Evolutionary conservation across 2,329 filamentous ascomycete genomes (phyloP).

Genomic region (Hypoxylon rubiginosum): DNA sequence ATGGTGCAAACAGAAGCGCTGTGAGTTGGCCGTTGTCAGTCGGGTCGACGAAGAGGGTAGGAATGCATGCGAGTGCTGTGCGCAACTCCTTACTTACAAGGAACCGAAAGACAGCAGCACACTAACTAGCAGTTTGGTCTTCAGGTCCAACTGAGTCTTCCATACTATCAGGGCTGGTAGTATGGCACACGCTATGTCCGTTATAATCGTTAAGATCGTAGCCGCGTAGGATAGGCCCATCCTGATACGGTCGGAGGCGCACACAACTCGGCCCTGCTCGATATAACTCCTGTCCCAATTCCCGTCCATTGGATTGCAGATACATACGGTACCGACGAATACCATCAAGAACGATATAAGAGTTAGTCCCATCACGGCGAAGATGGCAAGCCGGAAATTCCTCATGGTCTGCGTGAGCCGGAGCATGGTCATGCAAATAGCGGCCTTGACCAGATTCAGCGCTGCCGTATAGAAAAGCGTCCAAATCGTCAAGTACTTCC

Average conservation of each 20-base stretch:
- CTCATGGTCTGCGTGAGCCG: constrained; percentile 24
- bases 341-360: constrained; percentile 13
- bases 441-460: constrained; percentile 23
- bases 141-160: constrained; percentile 25
- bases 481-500: constrained; percentile 26
- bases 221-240: constrained; percentile 14
- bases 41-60: neutral
- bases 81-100: constrained; percentile 11
- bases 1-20: constrained; percentile 39
- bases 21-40: constrained; percentile 12
- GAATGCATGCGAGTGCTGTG: neutral
- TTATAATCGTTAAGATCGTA: constrained; percentile 17
- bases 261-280: constrained; percentile 5
- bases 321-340: constrained; percentile 9
- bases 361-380: constrained; percentile 10
- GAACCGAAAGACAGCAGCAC: constrained; percentile 34
- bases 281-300: constrained; percentile 21
- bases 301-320: constrained; percentile 16
- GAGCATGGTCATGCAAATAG: constrained; percentile 32
- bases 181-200: constrained; percentile 31
- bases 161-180: constrained; percentile 33
- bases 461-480: constrained; percentile 6
- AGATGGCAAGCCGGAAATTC: constrained; percentile 20
- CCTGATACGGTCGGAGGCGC: neutral
- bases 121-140: constrained; percentile 16